A percentile compares a stretch with the other conserved stretches of the same genome.
These are phyloP conservation scores for Coemansia reversa DNA, from an alignment of 192 early-diverging fungal genomes.

Conservation along the genomic window DNA sequence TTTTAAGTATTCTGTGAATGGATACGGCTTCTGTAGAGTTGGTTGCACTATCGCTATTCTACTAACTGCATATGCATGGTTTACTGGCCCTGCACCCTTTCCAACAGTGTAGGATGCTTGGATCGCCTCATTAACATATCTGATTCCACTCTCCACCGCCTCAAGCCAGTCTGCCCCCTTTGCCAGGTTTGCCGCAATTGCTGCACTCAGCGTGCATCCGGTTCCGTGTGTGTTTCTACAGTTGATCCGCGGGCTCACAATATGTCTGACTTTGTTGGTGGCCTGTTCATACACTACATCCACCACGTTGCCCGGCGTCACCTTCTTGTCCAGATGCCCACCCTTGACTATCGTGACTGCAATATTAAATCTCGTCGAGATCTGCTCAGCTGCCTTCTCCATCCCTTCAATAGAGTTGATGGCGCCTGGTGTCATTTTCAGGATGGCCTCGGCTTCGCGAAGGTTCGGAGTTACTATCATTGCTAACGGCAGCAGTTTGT, in stretches of 20 bases:
- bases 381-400: slow-evolving; percentile 57
- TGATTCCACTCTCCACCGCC: slow-evolving; percentile 59
- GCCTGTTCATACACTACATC: slow-evolving; percentile 65
- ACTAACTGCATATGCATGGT: slow-evolving; percentile 55
- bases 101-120: slow-evolving; percentile 62
- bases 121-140: slow-evolving; percentile 69
- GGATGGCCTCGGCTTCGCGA: slow-evolving; percentile 73
- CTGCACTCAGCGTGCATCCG: slow-evolving; percentile 82
- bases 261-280: slow-evolving; percentile 41
- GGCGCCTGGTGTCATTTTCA: slow-evolving; percentile 35
- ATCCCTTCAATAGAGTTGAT: slow-evolving; percentile 64
- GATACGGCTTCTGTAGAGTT: slow-evolving; percentile 49
- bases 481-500: slow-evolving; percentile 67
- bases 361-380: slow-evolving; percentile 57
- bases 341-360: slow-evolving; percentile 74
- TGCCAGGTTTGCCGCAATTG: slow-evolving; percentile 72
- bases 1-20: slow-evolving; percentile 53
- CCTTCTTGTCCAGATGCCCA: slow-evolving; percentile 66
- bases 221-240: slow-evolving; percentile 82
- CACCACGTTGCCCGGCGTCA: slow-evolving; percentile 38
- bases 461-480: slow-evolving; percentile 79
- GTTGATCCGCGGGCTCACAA: slow-evolving; percentile 60
- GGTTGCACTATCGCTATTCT: slow-evolving; percentile 20
- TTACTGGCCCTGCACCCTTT: slow-evolving; percentile 69
- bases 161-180: slow-evolving; percentile 50